Conservation (phyloP, 2,329 filamentous ascomycete genomes). For the Diaporthe vaccinii region DNA sequence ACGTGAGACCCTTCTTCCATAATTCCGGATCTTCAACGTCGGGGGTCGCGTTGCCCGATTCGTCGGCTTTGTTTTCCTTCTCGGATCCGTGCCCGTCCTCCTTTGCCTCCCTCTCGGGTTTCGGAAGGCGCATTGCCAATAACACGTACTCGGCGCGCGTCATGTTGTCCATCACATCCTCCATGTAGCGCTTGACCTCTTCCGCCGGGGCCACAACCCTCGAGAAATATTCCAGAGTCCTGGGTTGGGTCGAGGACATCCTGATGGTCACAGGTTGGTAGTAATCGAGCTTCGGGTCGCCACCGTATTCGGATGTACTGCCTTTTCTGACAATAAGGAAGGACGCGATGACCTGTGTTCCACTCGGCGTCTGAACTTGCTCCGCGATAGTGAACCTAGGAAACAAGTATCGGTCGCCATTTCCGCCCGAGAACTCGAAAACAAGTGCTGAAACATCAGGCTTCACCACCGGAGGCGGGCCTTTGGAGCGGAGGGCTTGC, state of each 20-base stretch:
- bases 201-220: conserved; percentile 73
- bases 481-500: conserved; percentile 72
- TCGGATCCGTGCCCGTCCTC: conserved; percentile 47
- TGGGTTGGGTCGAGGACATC: conserved; percentile 66
- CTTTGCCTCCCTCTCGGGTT: conserved; percentile 54
- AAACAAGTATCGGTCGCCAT: conserved; percentile 82
- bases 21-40: conserved; percentile 43
- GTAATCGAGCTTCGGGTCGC: conserved; percentile 76
- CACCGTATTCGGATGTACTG: conserved; percentile 73
- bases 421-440: conserved; percentile 76
- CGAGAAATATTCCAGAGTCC: conserved; percentile 71
- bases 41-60: conserved; percentile 42
- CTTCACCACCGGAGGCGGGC: conserved; percentile 66
- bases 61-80: conserved; percentile 42
- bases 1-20: conserved; percentile 38
- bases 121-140: conserved; percentile 75
- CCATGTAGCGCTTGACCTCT: conserved; percentile 76
- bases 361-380: conserved; percentile 64
- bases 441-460: conserved; percentile 76
- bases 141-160: conserved; percentile 77
- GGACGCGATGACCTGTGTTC: conserved; percentile 77
- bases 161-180: conserved; percentile 78
- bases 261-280: conserved; percentile 81
- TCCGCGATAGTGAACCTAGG: conserved; percentile 84
- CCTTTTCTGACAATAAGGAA: conserved; percentile 84